Evolutionary conservation across 148 eudicot species (phyloP).

Genomic region (Cornus kousa): DNA sequence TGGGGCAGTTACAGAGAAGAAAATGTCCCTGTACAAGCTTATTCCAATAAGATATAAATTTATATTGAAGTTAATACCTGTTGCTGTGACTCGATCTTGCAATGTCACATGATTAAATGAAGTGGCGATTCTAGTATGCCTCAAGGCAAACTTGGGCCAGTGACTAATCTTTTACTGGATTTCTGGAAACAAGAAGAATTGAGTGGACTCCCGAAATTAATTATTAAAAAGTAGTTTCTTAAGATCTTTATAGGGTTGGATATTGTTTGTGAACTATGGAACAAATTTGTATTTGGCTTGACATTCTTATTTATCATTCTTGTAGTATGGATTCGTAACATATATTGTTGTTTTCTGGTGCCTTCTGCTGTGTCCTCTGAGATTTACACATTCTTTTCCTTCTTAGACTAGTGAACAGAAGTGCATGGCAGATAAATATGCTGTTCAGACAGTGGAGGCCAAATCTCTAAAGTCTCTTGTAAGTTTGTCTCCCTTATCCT

Average conservation of each 20-base stretch:
- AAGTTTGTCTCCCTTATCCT: conserved; percentile 25
- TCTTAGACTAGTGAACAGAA: conserved; percentile 66
- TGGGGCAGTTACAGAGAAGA: no score
- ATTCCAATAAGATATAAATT: no score
- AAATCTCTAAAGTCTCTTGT: conserved; percentile 67
- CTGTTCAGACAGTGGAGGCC: conserved; percentile 52
- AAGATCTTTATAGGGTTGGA: neutral
- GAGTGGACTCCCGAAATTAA: neutral
- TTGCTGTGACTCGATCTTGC: no score
- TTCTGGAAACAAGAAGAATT: neutral
- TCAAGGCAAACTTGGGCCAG: neutral
- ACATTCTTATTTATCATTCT: neutral
- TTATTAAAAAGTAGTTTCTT: neutral
- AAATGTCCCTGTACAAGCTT: no score
- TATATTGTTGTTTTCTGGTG: conserved; percentile 10
- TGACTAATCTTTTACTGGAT: neutral
- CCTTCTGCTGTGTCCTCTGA: neutral
- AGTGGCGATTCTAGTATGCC: neutral
- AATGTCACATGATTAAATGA: neutral
- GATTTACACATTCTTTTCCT: conserved; percentile 18
- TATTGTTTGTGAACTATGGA: neutral
- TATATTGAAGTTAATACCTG: no score
- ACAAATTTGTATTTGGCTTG: neutral
- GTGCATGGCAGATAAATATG: conserved; percentile 63
- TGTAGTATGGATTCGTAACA: no score